phyloP scores from a whole-genome alignment of 768 basidiomycete species.

The Lentinula detonsa region DNA sequence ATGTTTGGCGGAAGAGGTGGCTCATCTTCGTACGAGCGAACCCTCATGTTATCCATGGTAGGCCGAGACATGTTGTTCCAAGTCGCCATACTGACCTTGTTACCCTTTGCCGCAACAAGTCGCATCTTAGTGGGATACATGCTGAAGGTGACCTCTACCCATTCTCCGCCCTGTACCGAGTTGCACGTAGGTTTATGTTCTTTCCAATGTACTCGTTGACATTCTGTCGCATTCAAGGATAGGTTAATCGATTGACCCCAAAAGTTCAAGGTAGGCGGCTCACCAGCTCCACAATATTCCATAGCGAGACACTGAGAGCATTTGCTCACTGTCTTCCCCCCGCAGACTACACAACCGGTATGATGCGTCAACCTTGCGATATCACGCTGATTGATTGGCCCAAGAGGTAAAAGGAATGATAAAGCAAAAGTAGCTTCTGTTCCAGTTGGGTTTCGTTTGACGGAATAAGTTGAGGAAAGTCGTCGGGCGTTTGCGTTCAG shows the following conservation, averaged over 20 bases:
- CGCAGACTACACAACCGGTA: slow-evolving; percentile 9
- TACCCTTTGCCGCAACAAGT: background rate
- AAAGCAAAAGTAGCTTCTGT: background rate
- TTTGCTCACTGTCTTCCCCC: slow-evolving; percentile 7
- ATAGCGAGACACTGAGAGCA: slow-evolving; percentile 10
- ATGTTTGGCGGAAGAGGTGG: slow-evolving; percentile 14
- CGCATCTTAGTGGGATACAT: background rate
- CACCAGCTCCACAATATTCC: slow-evolving; percentile 10
- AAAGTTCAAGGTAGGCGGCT: background rate
- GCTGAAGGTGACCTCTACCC: slow-evolving; percentile 1
- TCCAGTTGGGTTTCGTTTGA: background rate
- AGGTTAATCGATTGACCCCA: background rate
- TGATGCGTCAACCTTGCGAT: slow-evolving; percentile 6
- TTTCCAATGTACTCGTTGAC: slow-evolving; percentile 22
- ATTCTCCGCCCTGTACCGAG: slow-evolving; percentile 13
- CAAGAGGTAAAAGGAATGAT: slow-evolving; percentile 8
- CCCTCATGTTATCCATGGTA: background rate
- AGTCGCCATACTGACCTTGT: background rate
- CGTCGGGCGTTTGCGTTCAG: slow-evolving; percentile 6
- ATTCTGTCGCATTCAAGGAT: slow-evolving; percentile 10
- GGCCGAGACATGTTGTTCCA: background rate
- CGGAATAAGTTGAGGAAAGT: slow-evolving; percentile 3
- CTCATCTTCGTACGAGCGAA: background rate
- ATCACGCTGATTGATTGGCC: slow-evolving; percentile 3
- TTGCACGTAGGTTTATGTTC: slow-evolving; percentile 20